Evolutionary conservation across 2,329 filamentous ascomycete genomes (phyloP).

Genomic region (Parafenestella ontariensis): DNA sequence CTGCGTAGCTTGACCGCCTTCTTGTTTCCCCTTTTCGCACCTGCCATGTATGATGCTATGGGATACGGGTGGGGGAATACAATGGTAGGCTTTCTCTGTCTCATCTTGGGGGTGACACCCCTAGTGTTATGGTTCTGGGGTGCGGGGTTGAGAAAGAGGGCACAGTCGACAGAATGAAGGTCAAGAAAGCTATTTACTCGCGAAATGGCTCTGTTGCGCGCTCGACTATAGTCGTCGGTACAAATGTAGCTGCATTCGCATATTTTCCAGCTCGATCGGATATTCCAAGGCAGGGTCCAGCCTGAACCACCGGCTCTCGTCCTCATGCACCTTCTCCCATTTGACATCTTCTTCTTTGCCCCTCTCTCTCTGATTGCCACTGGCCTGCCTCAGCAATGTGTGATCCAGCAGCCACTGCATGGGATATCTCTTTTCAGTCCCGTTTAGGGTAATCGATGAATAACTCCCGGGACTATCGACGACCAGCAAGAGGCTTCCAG

Average conservation of each 20-base stretch:
- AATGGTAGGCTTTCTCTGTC: conserved; percentile 30
- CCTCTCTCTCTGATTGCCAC: conserved; percentile 14
- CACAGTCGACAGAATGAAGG: conserved; percentile 7
- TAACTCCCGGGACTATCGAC: conserved; percentile 95
- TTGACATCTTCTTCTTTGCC: conserved; percentile 17
- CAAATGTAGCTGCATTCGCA: conserved; percentile 92
- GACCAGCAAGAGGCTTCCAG: conserved; percentile 76
- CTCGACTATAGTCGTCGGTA: conserved; percentile 56
- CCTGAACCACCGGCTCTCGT: conserved; percentile 87
- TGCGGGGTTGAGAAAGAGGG: conserved; percentile 28
- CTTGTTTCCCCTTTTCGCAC: conserved; percentile 48
- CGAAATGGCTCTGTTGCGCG: not conserved
- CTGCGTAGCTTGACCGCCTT: conserved; percentile 29
- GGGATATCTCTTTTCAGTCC: conserved; percentile 72
- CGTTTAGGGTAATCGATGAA: conserved; percentile 74
- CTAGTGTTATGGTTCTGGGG: conserved; percentile 56
- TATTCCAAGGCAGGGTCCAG: conserved; percentile 70
- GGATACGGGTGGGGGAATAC: conserved; percentile 50
- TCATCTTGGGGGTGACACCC: conserved; percentile 46
- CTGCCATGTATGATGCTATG: conserved; percentile 41
- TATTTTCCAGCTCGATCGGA: conserved; percentile 87
- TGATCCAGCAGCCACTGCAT: conserved; percentile 95
- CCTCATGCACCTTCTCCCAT: conserved; percentile 78
- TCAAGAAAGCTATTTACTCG: not conserved
- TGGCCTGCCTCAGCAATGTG: conserved; percentile 64